Conservation (phyloP, 495 filamentous ascomycete species). For the Hyphodiscus hymeniophilus region DNA sequence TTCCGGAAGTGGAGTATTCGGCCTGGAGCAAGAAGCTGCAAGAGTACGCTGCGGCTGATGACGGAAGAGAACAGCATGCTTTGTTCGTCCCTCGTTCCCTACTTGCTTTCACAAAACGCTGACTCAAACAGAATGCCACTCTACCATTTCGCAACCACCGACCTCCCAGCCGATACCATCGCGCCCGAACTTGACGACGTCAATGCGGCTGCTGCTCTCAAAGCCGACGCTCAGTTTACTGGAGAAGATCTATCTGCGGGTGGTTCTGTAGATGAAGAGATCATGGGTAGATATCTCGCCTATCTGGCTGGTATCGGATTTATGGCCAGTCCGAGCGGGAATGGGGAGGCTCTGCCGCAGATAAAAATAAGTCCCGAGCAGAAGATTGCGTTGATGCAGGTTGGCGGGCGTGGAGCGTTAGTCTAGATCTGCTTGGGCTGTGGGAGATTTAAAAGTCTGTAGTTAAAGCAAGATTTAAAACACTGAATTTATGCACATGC, state of each 20-base stretch:
- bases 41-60: conserved; percentile 41
- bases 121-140: conserved; percentile 52
- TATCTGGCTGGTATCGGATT: conserved; percentile 69
- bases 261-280: conserved; percentile 54
- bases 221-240: conserved; percentile 53
- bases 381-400: conserved; percentile 18
- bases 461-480: no score
- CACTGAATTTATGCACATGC: no score
- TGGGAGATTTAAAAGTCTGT: no score
- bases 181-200: conserved; percentile 74
- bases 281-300: conserved; percentile 63
- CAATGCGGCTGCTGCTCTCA: conserved; percentile 58
- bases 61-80: conserved; percentile 55
- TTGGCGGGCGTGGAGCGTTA: conserved; percentile 21
- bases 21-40: conserved; percentile 46
- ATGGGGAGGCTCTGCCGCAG: conserved; percentile 23
- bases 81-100: conserved; percentile 25
- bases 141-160: conserved; percentile 73
- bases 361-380: conserved; percentile 14
- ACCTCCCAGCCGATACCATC: conserved; percentile 69
- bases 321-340: conserved; percentile 44
- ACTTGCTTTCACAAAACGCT: neutral
- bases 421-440: no score
- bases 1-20: conserved; percentile 59
- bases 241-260: conserved; percentile 55